phyloP scores from a whole-genome alignment of 352 stramenopile species.

The Phytopythium sindhum region DNA sequence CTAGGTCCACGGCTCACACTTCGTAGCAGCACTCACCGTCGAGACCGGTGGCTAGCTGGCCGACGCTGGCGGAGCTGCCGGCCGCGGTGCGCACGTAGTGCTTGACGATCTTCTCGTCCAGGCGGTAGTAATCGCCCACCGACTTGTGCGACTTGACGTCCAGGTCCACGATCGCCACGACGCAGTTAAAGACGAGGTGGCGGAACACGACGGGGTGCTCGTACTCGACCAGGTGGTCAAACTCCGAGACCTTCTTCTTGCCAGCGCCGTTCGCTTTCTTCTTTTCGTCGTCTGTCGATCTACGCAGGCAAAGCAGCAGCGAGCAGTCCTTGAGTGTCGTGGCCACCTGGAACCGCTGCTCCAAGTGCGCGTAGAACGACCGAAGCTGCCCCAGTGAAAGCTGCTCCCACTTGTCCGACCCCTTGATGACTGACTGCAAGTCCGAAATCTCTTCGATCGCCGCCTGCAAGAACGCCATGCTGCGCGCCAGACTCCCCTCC shows the following conservation, averaged over 20 bases:
- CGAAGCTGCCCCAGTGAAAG: conserved; percentile 41
- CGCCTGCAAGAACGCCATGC: conserved; percentile 46
- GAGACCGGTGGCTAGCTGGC: conserved; percentile 2
- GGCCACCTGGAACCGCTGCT: conserved; percentile 77
- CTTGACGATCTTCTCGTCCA: conserved; percentile 77
- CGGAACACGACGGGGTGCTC: conserved; percentile 61
- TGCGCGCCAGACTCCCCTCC: conserved; percentile 42
- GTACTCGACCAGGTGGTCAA: conserved; percentile 68
- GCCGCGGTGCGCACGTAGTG: conserved; percentile 47
- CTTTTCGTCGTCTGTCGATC: conserved; percentile 27
- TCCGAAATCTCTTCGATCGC: conserved; percentile 41
- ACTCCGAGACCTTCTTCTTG: conserved; percentile 21
- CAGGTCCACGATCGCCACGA: conserved; percentile 82
- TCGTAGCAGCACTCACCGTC: conserved; percentile 35
- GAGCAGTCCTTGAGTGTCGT: conserved; percentile 87
- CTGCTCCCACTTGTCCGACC: conserved; percentile 29
- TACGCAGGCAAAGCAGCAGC: conserved; percentile 66
- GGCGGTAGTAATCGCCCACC: conserved; percentile 72
- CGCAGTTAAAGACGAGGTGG: conserved; percentile 70
- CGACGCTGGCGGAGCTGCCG: background rate
- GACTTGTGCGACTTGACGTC: conserved; percentile 88
- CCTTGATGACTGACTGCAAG: conserved; percentile 24
- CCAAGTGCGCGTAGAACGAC: conserved; percentile 51
- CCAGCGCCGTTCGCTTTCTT: conserved; percentile 8
- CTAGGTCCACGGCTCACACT: conserved; percentile 16